A percentile compares a stretch with the other conserved stretches of the same genome.
Evolutionary conservation across 176 grass and related monocot species (phyloP).

Genomic region (Zoysia japonica): DNA sequence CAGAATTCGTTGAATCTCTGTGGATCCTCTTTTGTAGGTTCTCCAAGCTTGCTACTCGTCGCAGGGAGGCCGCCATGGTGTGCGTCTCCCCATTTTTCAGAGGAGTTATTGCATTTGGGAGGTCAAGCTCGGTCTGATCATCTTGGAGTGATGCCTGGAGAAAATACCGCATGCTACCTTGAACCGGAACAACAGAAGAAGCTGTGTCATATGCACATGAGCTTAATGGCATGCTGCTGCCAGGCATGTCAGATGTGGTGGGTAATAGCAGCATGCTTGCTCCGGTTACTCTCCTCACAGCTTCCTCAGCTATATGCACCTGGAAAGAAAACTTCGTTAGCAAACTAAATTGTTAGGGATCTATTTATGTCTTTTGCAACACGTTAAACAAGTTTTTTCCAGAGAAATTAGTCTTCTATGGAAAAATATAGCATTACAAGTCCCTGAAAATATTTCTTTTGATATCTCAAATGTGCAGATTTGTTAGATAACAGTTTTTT

Average conservation of each 20-base stretch:
- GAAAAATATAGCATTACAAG: not conserved
- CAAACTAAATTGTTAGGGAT: conserved; percentile 4
- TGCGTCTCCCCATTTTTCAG: conserved; percentile 12
- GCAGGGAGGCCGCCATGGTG: conserved; percentile 18
- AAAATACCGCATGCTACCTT: conserved; percentile 40
- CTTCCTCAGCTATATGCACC: conserved; percentile 79
- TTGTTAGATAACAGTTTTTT: not conserved
- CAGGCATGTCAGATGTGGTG: conserved; percentile 39
- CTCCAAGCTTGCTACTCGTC: conserved; percentile 62
- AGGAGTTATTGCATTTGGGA: conserved; percentile 19
- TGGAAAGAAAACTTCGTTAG: conserved; percentile 39
- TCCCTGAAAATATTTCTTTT: not conserved
- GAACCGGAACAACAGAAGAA: conserved; percentile 31
- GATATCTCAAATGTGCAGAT: not conserved
- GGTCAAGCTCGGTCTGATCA: conserved; percentile 16
- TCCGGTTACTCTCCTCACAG: conserved; percentile 63
- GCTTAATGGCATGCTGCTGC: conserved; percentile 39
- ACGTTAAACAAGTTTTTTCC: not conserved
- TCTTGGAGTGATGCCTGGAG: conserved; percentile 35
- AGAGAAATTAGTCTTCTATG: not conserved
- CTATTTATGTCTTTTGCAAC: not conserved
- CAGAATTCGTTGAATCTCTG: conserved; percentile 30
- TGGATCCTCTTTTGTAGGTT: conserved; percentile 62
- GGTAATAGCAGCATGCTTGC: conserved; percentile 33
- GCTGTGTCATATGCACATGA: conserved; percentile 46